Evolutionary conservation across 2,329 filamentous ascomycete species (phyloP).

Genomic region (Penicillium sp.): DNA sequence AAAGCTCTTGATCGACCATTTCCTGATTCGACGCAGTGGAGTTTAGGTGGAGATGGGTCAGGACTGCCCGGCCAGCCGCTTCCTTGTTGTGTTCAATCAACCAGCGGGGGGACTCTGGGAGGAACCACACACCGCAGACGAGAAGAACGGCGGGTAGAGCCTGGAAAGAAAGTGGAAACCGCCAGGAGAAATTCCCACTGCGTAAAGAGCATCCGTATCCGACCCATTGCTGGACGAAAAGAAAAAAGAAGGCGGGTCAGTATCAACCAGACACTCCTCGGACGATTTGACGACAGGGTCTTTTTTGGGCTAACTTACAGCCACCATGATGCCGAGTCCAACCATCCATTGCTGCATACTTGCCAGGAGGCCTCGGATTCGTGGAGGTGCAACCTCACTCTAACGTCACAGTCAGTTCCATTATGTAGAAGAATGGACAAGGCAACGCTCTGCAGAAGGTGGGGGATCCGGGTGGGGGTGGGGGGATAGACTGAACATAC

Average conservation of each 20-base stretch:
- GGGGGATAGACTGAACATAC: slow-evolving; percentile 16
- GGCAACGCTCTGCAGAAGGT: background rate
- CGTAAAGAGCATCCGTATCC: slow-evolving; percentile 43
- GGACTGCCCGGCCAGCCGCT: slow-evolving; percentile 29
- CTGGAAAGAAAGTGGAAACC: slow-evolving; percentile 32
- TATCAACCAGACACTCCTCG: no score
- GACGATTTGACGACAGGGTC: no score
- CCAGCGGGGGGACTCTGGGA: slow-evolving; percentile 34
- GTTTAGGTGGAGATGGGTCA: slow-evolving; percentile 30
- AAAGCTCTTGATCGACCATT: slow-evolving; percentile 38
- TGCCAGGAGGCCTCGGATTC: slow-evolving; percentile 36
- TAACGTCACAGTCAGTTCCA: slow-evolving; percentile 8
- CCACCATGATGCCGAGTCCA: slow-evolving; percentile 39
- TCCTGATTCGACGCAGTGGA: slow-evolving; percentile 25
- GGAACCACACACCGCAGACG: slow-evolving; percentile 26
- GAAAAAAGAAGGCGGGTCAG: background rate
- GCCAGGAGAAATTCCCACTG: slow-evolving; percentile 28
- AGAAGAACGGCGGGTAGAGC: slow-evolving; percentile 39
- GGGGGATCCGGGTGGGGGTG: background rate
- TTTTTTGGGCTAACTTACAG: slow-evolving; percentile 20
- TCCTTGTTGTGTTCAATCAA: slow-evolving; percentile 34
- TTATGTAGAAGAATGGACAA: background rate
- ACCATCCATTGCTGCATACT: slow-evolving; percentile 45
- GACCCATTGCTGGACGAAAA: slow-evolving; percentile 40
- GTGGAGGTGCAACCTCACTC: slow-evolving; percentile 38